Evolutionary conservation across 352 stramenopile genomes (phyloP).

Genomic region (Pythium volutum): DNA sequence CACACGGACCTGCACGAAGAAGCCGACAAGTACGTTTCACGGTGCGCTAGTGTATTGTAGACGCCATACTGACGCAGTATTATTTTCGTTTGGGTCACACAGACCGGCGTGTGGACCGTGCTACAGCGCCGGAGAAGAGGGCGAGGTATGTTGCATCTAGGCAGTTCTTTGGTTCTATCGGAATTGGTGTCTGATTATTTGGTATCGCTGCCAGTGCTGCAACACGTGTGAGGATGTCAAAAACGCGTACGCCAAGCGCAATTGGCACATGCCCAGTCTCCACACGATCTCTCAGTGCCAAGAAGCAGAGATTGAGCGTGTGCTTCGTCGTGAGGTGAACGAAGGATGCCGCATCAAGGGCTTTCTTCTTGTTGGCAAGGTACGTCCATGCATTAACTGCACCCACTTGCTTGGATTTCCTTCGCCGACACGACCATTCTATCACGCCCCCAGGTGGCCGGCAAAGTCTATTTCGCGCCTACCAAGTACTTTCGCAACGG

Average conservation of each 20-base stretch:
- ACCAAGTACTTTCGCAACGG: conserved; percentile 82
- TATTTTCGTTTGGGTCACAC: background rate
- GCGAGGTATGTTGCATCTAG: conserved; percentile 29
- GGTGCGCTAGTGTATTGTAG: background rate
- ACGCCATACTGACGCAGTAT: background rate
- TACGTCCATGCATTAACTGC: conserved; percentile 10
- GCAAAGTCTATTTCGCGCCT: conserved; percentile 78
- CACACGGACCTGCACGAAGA: conserved; percentile 56
- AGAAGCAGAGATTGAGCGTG: conserved; percentile 71
- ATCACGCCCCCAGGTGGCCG: conserved; percentile 44
- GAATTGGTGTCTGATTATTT: background rate
- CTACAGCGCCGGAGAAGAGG: conserved; percentile 64
- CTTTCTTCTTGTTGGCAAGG: conserved; percentile 74
- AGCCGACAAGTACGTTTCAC: conserved; percentile 35
- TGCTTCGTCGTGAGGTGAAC: conserved; percentile 67
- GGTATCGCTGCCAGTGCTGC: conserved; percentile 14
- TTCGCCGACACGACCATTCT: background rate
- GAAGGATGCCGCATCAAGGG: conserved; percentile 80
- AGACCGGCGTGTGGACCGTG: conserved; percentile 71
- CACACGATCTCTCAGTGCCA: conserved; percentile 77
- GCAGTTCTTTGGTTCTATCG: background rate
- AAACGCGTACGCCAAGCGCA: conserved; percentile 55
- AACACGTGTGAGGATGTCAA: conserved; percentile 41
- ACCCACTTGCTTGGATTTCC: too few relatives aligned
- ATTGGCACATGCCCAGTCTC: conserved; percentile 78